Conservation (phyloP, 2,329 filamentous ascomycete genomes). For the Aspergillus brunneoviolaceus region DNA sequence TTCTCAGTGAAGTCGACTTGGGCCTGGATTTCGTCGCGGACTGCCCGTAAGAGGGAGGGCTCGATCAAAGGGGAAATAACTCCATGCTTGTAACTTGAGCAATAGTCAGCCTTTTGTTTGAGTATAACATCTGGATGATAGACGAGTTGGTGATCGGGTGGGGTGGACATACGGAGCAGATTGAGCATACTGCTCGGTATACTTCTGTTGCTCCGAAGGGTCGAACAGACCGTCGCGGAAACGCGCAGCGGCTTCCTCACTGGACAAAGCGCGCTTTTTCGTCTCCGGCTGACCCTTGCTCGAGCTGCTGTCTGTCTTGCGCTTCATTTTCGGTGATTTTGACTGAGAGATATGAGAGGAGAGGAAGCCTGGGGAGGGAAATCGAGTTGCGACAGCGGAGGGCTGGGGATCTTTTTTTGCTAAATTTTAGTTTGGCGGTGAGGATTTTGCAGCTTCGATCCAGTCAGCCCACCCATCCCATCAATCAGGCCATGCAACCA, state of each 20-base stretch:
- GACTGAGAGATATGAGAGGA: not conserved
- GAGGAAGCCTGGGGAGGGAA: not conserved
- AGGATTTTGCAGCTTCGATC: constrained; percentile 12
- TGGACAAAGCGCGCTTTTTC: constrained; percentile 42
- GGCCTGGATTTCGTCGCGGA: constrained; percentile 83
- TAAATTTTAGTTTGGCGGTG: constrained; percentile 19
- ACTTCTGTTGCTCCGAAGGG: constrained; percentile 39
- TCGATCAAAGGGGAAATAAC: constrained; percentile 82
- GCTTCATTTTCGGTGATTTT: constrained; percentile 40
- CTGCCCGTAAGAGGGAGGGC: constrained; percentile 75
- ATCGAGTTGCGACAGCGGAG: not conserved
- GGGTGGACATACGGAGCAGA: constrained; percentile 42
- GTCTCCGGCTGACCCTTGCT: constrained; percentile 35
- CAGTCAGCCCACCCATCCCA: constrained; percentile 19
- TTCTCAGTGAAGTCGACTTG: constrained; percentile 97
- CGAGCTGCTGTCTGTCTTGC: constrained; percentile 38
- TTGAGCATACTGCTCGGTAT: constrained; percentile 43
- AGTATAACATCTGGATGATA: not conserved
- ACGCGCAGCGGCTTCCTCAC: constrained; percentile 38
- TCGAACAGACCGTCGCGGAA: constrained; percentile 49
- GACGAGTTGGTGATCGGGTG: not conserved
- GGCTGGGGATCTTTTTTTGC: constrained; percentile 12
- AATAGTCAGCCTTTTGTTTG: constrained; percentile 5
- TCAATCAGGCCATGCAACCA: constrained; percentile 17
- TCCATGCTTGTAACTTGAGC: constrained; percentile 75